phyloP scores from a whole-genome alignment of 2,329 filamentous ascomycete genomes.

The Aureobasidium melanogenum region DNA sequence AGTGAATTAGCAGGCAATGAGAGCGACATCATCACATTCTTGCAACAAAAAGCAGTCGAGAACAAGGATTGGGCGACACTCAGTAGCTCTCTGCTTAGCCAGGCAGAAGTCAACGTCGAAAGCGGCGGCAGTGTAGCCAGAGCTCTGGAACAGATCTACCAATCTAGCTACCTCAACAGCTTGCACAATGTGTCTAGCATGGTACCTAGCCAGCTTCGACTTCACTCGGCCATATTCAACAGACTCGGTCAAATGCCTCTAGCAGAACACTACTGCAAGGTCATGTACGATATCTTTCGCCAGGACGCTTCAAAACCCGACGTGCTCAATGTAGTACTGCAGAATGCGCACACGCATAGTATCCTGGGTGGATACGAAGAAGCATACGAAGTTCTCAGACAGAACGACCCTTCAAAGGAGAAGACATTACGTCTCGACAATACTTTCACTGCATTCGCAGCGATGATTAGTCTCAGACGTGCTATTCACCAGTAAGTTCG shows the following conservation, averaged over 20 bases:
- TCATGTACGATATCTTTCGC: constrained; percentile 66
- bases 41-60: constrained; percentile 56
- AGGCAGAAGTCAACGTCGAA: constrained; percentile 70
- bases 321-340: constrained; percentile 63
- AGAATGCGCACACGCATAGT: constrained; percentile 57
- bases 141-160: constrained; percentile 69
- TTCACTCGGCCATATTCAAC: constrained; percentile 66
- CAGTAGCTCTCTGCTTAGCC: constrained; percentile 73
- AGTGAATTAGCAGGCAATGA: constrained; percentile 68
- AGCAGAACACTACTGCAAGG: constrained; percentile 56
- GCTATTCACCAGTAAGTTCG: constrained; percentile 45
- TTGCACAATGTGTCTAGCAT: constrained; percentile 64
- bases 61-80: constrained; percentile 77
- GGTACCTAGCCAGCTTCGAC: constrained; percentile 63
- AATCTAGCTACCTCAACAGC: constrained; percentile 74
- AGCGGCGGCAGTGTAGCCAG: constrained; percentile 51
- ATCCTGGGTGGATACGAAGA: constrained; percentile 63
- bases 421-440: constrained; percentile 72
- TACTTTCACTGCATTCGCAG: constrained; percentile 59
- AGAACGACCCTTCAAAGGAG: constrained; percentile 51
- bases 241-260: constrained; percentile 59
- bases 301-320: constrained; percentile 64
- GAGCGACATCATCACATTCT: constrained; percentile 71
- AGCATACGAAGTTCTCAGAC: constrained; percentile 52
- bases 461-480: constrained; percentile 55